phyloP scores from a whole-genome alignment of 2,329 filamentous ascomycete species.

The Xylaria sp. region DNA sequence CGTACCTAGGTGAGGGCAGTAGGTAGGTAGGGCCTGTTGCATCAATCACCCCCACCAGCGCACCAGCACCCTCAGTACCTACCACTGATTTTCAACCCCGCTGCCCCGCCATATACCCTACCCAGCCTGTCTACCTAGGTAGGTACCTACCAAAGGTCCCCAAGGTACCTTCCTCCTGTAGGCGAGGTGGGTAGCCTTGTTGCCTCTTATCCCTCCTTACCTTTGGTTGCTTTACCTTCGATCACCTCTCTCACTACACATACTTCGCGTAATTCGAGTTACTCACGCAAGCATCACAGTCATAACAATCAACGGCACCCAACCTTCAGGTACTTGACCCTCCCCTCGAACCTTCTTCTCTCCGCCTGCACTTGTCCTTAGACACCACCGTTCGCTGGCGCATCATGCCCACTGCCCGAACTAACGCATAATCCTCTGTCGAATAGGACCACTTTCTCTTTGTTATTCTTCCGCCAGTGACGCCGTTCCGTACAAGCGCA shows the following conservation, averaged over 20 bases:
- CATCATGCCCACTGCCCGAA: not conserved
- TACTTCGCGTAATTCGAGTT: no score
- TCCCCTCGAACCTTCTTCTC: not conserved
- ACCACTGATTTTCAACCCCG: not conserved
- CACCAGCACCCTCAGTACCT: not conserved
- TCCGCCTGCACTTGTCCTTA: not conserved
- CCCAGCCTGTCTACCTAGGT: not conserved
- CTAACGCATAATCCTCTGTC: not conserved
- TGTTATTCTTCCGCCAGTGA: not conserved
- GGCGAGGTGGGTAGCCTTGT: conserved; percentile 19
- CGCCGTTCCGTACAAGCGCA: not conserved
- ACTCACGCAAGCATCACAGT: no score
- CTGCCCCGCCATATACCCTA: not conserved
- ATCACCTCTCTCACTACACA: not conserved
- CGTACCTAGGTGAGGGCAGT: no score
- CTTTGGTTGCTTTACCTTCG: not conserved
- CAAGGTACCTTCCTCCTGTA: no score
- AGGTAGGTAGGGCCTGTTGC: no score
- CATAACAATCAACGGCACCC: no score
- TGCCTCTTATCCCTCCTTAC: conserved; percentile 6
- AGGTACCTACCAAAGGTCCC: not conserved
- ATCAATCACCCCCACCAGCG: no score
- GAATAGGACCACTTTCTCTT: not conserved
- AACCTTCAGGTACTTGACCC: not conserved
- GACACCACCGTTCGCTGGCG: not conserved